These are phyloP conservation scores for Saccharomyces jurei DNA, from an alignment of 805 yeast genomes.

Conservation along the genomic window DNA sequence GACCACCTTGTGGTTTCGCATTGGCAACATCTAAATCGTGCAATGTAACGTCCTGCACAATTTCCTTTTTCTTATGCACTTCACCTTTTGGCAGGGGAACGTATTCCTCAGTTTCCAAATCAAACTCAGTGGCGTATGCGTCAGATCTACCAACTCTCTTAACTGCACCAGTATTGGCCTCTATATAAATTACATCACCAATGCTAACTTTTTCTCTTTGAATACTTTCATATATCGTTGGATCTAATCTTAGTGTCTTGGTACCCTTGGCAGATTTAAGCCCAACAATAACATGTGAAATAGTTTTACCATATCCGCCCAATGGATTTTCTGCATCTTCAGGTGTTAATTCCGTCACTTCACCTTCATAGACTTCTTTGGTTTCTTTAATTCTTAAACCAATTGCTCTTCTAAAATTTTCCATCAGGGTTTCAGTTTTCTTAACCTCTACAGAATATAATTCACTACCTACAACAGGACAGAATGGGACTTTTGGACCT, in stretches of 20 bases:
- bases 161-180: slow-evolving; percentile 95
- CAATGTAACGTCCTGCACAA: slow-evolving; percentile 92
- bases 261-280: slow-evolving; percentile 88
- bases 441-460: slow-evolving; percentile 92
- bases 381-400: slow-evolving; percentile 94
- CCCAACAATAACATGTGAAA: slow-evolving; percentile 88
- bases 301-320: slow-evolving; percentile 97
- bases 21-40: slow-evolving; percentile 96
- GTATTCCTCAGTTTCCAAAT: slow-evolving; percentile 96
- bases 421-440: slow-evolving; percentile 94
- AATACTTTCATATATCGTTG: slow-evolving; percentile 84
- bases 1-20: slow-evolving; percentile 95
- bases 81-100: slow-evolving; percentile 98
- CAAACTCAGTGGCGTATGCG: slow-evolving; percentile 96
- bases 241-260: slow-evolving; percentile 82
- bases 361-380: slow-evolving; percentile 97
- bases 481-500: slow-evolving; percentile 95
- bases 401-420: slow-evolving; percentile 91
- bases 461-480: slow-evolving; percentile 94
- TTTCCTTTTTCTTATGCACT: slow-evolving; percentile 95
- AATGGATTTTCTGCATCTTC: slow-evolving; percentile 94
- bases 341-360: slow-evolving; percentile 90
- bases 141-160: slow-evolving; percentile 97
- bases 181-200: slow-evolving; percentile 96
- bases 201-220: slow-evolving; percentile 90